Conservation (phyloP, 305 asterid genomes). For the Coffea humblotiana region DNA sequence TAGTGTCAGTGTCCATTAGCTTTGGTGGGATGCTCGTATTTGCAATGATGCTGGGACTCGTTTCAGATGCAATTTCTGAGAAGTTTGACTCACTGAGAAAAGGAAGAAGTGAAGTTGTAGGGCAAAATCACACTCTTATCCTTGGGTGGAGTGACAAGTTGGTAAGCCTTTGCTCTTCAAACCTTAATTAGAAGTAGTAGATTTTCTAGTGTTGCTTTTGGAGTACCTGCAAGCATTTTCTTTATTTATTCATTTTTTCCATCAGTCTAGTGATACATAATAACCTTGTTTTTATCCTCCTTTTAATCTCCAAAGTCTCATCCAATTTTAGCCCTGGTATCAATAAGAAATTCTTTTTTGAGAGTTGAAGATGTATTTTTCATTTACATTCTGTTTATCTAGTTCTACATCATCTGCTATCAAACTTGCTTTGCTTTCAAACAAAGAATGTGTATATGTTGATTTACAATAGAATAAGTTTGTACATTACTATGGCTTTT, state of each 20-base stretch:
- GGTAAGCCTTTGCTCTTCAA: conserved; percentile 40
- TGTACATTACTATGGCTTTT: background rate
- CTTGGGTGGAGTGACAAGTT: conserved; percentile 97
- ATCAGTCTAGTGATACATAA: background rate
- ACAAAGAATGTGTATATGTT: background rate
- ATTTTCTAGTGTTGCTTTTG: background rate
- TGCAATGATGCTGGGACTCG: conserved; percentile 98
- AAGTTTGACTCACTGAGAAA: conserved; percentile 91
- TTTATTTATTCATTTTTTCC: background rate
- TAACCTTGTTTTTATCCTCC: background rate
- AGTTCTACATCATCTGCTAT: background rate
- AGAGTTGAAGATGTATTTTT: background rate
- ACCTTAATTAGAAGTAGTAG: background rate
- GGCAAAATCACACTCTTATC: conserved; percentile 81
- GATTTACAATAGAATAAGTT: background rate
- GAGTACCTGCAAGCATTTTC: background rate
- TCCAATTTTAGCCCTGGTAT: background rate
- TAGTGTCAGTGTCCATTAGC: conserved; percentile 78
- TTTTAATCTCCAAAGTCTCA: background rate
- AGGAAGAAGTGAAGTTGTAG: conserved; percentile 95
- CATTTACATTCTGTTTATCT: background rate
- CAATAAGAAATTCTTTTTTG: too few species aligned
- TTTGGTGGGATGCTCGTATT: conserved; percentile 97
- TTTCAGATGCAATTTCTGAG: conserved; percentile 92
- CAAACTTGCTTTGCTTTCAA: background rate